A percentile compares a stretch with the other conserved stretches of the same genome.
Evolutionary conservation across 176 grass and related monocot species (phyloP).

Genomic region (Tillandsia fasciculata): DNA sequence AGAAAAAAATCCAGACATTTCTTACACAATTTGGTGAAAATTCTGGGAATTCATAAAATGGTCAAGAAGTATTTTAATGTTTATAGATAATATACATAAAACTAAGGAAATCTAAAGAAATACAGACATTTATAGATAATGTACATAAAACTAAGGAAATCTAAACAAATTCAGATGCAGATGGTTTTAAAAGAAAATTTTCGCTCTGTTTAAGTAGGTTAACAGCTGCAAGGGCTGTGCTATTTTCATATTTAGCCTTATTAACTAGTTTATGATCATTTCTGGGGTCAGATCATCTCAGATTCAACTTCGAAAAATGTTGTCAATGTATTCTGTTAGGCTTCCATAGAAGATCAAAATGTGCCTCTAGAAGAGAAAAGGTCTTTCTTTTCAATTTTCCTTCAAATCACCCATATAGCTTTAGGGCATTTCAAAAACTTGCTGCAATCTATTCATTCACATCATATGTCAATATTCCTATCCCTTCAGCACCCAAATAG

Average conservation of each 20-base stretch:
- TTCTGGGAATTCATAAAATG: too few species aligned
- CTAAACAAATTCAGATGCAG: not conserved
- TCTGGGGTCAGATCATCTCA: not conserved
- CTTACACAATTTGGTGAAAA: too few species aligned
- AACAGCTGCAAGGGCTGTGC: not conserved
- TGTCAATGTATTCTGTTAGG: too few species aligned
- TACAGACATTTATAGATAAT: too few species aligned
- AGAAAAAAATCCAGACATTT: too few species aligned
- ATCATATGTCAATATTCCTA: not conserved
- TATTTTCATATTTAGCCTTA: not conserved
- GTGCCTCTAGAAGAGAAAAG: not conserved
- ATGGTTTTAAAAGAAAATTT: not conserved
- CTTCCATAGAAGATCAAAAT: not conserved
- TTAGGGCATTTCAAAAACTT: not conserved
- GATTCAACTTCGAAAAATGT: too few species aligned
- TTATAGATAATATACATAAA: too few species aligned
- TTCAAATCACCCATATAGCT: not conserved
- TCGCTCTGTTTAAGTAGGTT: not conserved
- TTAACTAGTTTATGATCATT: not conserved
- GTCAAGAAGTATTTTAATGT: too few species aligned
- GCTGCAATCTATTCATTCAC: conserved; percentile 1
- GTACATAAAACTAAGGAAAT: not conserved
- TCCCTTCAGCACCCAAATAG: not conserved
- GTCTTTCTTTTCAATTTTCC: not conserved
- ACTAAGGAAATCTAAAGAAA: too few species aligned